Base-by-base conservation (phyloP, 345 rosid genomes). In the Bruguiera gymnorhiza region DNA sequence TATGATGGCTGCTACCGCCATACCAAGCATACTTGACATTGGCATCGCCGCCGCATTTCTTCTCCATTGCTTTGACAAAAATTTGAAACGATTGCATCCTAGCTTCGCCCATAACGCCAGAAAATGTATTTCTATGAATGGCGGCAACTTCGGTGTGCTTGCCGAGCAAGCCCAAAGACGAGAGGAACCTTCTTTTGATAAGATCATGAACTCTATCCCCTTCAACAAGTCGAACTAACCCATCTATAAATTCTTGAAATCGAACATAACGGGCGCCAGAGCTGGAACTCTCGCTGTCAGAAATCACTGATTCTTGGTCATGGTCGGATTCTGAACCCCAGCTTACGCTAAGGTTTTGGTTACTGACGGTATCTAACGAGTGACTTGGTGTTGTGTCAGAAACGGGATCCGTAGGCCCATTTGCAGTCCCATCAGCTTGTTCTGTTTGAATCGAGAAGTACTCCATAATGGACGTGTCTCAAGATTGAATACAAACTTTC, bases 1-100 rank as follows among this genome's bases (percentile, higher is more conserved):
- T 61, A 70, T 86, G 92, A 6, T 76, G 78, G 72, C 66, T 87
- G 1, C 74, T 1, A 29, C 83, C 84, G 23, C 86, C 67, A 67
- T 80, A 86, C 99, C 99, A 92, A 60, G 83, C 97, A 31, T 74
- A 83, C 70, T 79, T 89, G 37, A 90, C 66, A 70, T 83, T 91
- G 8, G 90, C 77, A 52, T 77, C 43, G 8, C 89, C 93, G 18
- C 76, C 82, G 39, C 79, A 43, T 48, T 88, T 87, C 26, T 39
- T 65, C 73, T 80, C 85, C 77, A 81, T 69, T 23, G 96, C 92
- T 70, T 73, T 84, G 9, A 55, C 24, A 24, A 77, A 86, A 43
- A 87, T 70, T 74, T 81, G 86, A 68, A 88, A 95, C 1, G 88
- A 72, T 31, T 83, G 88, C 48, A 82, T 54, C 64, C 82, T 86